phyloP scores from a whole-genome alignment of 176 grass and related monocot species.

The Eleusine indica region DNA sequence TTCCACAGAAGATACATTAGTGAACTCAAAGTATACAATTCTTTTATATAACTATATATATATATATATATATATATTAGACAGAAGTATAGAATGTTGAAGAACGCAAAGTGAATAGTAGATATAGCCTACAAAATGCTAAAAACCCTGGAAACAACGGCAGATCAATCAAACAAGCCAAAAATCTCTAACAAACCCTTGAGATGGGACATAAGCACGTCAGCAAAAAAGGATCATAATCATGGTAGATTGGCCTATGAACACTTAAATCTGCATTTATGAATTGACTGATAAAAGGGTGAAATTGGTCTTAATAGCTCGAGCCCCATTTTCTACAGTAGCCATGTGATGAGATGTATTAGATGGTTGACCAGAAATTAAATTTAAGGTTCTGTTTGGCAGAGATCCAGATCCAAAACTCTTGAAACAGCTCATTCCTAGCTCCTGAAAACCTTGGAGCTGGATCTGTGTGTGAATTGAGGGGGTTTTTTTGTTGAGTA shows the following conservation, averaged over 20 bases:
- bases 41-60: background rate
- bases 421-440: background rate
- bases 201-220: background rate
- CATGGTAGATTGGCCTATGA: background rate
- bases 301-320: background rate
- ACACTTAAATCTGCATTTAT: background rate
- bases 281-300: background rate
- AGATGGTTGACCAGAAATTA: background rate
- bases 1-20: background rate
- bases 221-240: background rate
- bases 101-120: background rate
- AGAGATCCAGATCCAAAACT: background rate
- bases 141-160: background rate
- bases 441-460: background rate
- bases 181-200: constrained; percentile 16
- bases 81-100: background rate
- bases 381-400: background rate
- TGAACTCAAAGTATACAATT: background rate
- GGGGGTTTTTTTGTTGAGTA: background rate
- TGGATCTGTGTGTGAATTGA: background rate
- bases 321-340: background rate
- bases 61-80: background rate
- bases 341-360: background rate
- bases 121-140: background rate
- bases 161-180: constrained; percentile 17